phyloP scores from a whole-genome alignment of 345 rosid species.

The Eucalyptus tenuipes region DNA sequence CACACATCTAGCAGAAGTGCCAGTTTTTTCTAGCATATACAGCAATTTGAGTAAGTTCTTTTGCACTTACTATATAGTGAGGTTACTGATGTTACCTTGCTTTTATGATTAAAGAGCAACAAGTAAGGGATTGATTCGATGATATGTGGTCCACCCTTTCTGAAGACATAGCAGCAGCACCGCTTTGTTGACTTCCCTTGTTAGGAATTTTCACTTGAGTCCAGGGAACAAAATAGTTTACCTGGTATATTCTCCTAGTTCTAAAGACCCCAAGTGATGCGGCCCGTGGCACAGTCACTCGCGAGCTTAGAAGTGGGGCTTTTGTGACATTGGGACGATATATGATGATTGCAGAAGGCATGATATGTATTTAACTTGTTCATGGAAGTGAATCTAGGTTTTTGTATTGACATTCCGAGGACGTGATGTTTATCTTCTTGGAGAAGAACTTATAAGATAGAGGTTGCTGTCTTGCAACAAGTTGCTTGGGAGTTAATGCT shows the following conservation, averaged over 20 bases:
- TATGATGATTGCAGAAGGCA: background rate
- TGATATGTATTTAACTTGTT: background rate
- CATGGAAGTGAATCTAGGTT: background rate
- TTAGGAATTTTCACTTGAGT: background rate
- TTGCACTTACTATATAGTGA: background rate
- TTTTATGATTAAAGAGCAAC: background rate
- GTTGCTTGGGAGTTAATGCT: background rate
- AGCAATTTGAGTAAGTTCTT: background rate
- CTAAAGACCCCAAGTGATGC: background rate
- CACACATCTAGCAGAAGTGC: background rate
- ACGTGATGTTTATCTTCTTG: background rate
- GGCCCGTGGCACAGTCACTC: background rate
- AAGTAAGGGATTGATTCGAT: background rate
- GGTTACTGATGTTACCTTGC: background rate
- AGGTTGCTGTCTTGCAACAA: rapidly evolving
- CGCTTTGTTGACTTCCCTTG: background rate
- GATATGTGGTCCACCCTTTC: background rate
- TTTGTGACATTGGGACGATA: background rate
- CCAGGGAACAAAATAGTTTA: background rate
- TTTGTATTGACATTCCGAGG: background rate
- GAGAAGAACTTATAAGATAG: background rate
- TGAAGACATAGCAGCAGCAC: background rate
- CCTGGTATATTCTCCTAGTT: background rate
- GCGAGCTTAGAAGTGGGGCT: background rate
- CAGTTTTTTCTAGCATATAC: background rate